A percentile compares a stretch with the other conserved stretches of the same genome.
Conservation (phyloP, 2,329 filamentous ascomycete species). For the Volutella citrinella region DNA sequence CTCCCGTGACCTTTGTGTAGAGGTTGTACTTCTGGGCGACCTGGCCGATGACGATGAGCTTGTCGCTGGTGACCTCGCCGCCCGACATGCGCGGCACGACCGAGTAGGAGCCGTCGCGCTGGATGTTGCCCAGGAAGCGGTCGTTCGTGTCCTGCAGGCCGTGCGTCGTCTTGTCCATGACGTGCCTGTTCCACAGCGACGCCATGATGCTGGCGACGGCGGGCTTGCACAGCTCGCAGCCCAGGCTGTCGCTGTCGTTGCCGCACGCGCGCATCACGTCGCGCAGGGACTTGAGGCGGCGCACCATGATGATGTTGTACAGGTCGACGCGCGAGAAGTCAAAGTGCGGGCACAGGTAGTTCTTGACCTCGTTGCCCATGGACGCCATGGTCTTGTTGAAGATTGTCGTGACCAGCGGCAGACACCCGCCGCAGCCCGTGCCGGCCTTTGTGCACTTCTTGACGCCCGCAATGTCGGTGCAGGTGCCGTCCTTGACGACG, state of each 20-base stretch:
- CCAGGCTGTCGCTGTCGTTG: slow-evolving; percentile 66
- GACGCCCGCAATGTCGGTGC: slow-evolving; percentile 77
- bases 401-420: slow-evolving; percentile 84
- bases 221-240: slow-evolving; percentile 86
- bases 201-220: slow-evolving; percentile 77
- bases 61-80: slow-evolving; percentile 85
- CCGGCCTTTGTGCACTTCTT: slow-evolving; percentile 91
- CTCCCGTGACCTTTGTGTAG: slow-evolving; percentile 91
- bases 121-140: slow-evolving; percentile 82
- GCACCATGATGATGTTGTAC: slow-evolving; percentile 86
- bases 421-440: slow-evolving; percentile 85
- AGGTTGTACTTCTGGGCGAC: slow-evolving; percentile 81
- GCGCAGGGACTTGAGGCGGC: slow-evolving; percentile 67
- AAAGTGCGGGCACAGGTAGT: slow-evolving; percentile 83
- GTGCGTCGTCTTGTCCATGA: slow-evolving; percentile 68
- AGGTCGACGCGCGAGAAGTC: slow-evolving; percentile 79
- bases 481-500: slow-evolving; percentile 71
- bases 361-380: slow-evolving; percentile 84
- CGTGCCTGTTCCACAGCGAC: slow-evolving; percentile 78
- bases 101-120: slow-evolving; percentile 86
- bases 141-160: slow-evolving; percentile 91
- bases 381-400: slow-evolving; percentile 85
- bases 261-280: slow-evolving; percentile 79
- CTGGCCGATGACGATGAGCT: slow-evolving; percentile 76
- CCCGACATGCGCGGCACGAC: slow-evolving; percentile 80